Evolutionary conservation across 2,329 filamentous ascomycete species (phyloP), one percentile per base, ranked within the genome.

Genomic region (Colletotrichum gigasporum): DNA sequence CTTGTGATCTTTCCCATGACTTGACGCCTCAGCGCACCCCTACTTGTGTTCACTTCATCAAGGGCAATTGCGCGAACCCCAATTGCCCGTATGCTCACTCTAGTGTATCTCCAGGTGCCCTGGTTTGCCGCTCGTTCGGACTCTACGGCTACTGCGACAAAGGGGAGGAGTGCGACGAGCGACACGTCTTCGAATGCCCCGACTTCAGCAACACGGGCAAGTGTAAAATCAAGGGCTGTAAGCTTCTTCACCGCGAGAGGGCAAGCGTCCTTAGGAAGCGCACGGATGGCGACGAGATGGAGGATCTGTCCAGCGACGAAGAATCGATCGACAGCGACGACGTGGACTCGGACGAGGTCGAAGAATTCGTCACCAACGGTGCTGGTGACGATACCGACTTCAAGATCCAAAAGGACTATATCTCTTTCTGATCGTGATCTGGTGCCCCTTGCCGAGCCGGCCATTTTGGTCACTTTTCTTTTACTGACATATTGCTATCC

Each of bases 101-200:
- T 71, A 86, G 89, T 74, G 89, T 96, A 70, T 89, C 91, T 69
- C 87, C 91, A 69, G 85, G 86, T 74, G 93, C 94, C 52, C 89
- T 86, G 28, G 92, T 97, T 48, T 99, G 96, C 80, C 87, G 89
- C 71, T 80, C 87, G 18, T 98, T 99, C 82, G 95, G 92, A 26
- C 87, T 89, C 56, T 86, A 94, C 73, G 95, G 96, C 55, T 98
- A 94, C 78, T 98, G 96, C 81, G 90, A 91, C 66, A 92, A 91
- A 75, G 96, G 95, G 65, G 85, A 86, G 59, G 79, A 84, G 58
- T 98, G 96, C 79, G 79, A 87, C 65, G 89, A 96, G 68, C 91
- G 94, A 66, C 96, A 99, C 81, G 91, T 95, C 62, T 91, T 91
- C 79, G 95, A 98, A 78, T 98, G 96, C 78, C 95, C 96, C 67